Evolutionary conservation across 1,284 basidiomycete genomes (phyloP).

Genomic region (Veloboletus limbatus): DNA sequence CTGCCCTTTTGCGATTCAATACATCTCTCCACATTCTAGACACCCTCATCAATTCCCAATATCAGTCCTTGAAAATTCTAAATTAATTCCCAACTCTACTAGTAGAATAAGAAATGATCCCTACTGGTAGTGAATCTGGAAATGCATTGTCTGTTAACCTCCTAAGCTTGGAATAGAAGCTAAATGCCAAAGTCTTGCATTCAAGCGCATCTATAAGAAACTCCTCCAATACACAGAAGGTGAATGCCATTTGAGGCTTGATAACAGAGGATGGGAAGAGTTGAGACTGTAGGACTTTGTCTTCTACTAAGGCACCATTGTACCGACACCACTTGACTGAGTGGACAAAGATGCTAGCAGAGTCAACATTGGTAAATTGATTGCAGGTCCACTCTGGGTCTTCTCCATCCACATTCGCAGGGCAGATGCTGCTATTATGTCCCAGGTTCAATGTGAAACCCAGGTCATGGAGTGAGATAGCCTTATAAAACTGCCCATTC

Average conservation of each 20-base stretch:
- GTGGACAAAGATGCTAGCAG: no score
- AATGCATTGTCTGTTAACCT: conserved; percentile 24
- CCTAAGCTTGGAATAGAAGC: conserved; percentile 26
- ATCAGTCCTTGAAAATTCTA: conserved; percentile 8
- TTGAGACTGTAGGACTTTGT: conserved; percentile 6
- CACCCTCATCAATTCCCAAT: conserved; percentile 11
- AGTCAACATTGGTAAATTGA: no score
- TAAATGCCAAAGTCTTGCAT: conserved; percentile 31
- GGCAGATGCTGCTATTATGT: no score
- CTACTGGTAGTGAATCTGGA: conserved; percentile 23
- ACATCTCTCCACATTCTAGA: conserved; percentile 12
- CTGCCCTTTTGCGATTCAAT: conserved; percentile 3
- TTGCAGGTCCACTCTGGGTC: no score
- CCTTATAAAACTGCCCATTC: no score
- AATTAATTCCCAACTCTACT: no score
- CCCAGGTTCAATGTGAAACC: no score
- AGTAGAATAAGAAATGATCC: no score
- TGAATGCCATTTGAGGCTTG: conserved; percentile 30
- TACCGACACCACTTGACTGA: no score
- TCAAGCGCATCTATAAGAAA: conserved; percentile 27
- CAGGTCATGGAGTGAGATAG: no score
- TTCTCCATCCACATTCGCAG: no score
- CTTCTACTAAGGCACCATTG: no score
- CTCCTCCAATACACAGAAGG: conserved; percentile 28
- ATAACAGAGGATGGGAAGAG: conserved; percentile 27